Percentiles rank a stretch among this genome's conserved stretches.
Evolutionary conservation across 306 rosid genomes (phyloP).

Genomic region (Betula pendula): DNA sequence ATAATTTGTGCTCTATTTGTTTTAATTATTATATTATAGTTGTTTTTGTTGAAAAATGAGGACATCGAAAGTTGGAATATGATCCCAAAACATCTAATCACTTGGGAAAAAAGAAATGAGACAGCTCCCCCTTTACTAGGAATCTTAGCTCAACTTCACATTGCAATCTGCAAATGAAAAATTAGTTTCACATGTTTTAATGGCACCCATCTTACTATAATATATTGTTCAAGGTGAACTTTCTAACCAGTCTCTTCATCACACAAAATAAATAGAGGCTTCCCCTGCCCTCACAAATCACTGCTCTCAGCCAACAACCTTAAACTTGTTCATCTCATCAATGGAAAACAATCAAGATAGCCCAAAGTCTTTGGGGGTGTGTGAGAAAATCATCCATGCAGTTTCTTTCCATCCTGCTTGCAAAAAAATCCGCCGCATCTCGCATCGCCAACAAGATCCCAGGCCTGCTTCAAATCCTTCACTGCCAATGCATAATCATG

Average conservation of each 20-base stretch:
- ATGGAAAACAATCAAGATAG: constrained; percentile 38
- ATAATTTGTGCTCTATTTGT: background rate
- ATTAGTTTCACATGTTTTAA: constrained; percentile 22
- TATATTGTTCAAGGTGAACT: constrained; percentile 6
- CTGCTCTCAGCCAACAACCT: constrained; percentile 14
- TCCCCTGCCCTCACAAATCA: background rate
- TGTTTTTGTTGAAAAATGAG: constrained; percentile 24
- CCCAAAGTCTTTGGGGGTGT: constrained; percentile 32
- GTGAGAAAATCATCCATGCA: constrained; percentile 52
- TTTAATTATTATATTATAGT: background rate
- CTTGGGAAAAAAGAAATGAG: constrained; percentile 21
- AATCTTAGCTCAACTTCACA: constrained; percentile 27
- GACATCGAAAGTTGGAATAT: constrained; percentile 41
- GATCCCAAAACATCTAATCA: constrained; percentile 43
- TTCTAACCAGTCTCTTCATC: constrained; percentile 25
- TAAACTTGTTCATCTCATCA: background rate
- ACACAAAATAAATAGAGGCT: constrained; percentile 27
- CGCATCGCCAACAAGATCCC: constrained; percentile 25
- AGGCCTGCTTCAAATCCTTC: constrained; percentile 16
- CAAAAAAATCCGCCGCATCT: constrained; percentile 30
- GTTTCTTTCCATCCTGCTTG: constrained; percentile 30
- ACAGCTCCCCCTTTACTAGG: constrained; percentile 25
- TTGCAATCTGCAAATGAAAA: constrained; percentile 8
- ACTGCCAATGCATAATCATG: constrained; percentile 3
- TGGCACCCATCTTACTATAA: background rate